Percentiles rank a stretch among this genome's conserved stretches.
Conservation (phyloP, 495 filamentous ascomycete species). For the Parathielavia appendiculata region DNA sequence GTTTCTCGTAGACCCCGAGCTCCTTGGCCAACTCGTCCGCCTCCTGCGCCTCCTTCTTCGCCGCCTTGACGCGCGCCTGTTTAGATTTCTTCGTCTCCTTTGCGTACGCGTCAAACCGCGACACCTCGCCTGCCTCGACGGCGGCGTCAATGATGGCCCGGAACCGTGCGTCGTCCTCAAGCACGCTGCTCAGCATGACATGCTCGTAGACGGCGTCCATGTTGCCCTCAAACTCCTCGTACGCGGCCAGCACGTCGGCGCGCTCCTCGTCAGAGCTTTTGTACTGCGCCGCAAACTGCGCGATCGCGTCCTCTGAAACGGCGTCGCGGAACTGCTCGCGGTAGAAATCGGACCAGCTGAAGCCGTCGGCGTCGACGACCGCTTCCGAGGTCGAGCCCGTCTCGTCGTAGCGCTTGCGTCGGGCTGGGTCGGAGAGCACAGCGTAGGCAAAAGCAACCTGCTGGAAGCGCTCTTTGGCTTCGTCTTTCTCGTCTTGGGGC, state of each 20-base stretch:
- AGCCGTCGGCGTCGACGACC: conserved; percentile 63
- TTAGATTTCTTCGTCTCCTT: conserved; percentile 63
- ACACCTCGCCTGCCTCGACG: conserved; percentile 62
- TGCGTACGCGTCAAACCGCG: conserved; percentile 61
- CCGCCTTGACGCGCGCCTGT: conserved; percentile 57
- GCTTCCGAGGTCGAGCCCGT: conserved; percentile 83
- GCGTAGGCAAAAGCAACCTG: conserved; percentile 89
- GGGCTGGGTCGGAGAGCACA: conserved; percentile 72
- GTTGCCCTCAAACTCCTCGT: conserved; percentile 61
- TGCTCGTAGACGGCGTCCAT: conserved; percentile 70
- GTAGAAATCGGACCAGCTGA: conserved; percentile 88
- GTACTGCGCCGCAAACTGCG: conserved; percentile 67
- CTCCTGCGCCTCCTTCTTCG: conserved; percentile 62
- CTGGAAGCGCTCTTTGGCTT: conserved; percentile 78
- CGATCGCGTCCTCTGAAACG: conserved; percentile 63
- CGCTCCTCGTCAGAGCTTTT: conserved; percentile 84
- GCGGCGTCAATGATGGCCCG: conserved; percentile 71
- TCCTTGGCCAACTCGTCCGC: conserved; percentile 68
- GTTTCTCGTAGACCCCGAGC: conserved; percentile 59
- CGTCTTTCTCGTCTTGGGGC: conserved; percentile 52
- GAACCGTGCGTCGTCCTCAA: conserved; percentile 85
- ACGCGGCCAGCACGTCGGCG: conserved; percentile 69
- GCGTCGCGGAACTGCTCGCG: conserved; percentile 69
- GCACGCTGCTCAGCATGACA: conserved; percentile 78
- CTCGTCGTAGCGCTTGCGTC: conserved; percentile 77